Evolutionary conservation across 176 grass and related monocot species (phyloP), one percentile per base, ranked within the genome.

Genomic region (Carex pumila): DNA sequence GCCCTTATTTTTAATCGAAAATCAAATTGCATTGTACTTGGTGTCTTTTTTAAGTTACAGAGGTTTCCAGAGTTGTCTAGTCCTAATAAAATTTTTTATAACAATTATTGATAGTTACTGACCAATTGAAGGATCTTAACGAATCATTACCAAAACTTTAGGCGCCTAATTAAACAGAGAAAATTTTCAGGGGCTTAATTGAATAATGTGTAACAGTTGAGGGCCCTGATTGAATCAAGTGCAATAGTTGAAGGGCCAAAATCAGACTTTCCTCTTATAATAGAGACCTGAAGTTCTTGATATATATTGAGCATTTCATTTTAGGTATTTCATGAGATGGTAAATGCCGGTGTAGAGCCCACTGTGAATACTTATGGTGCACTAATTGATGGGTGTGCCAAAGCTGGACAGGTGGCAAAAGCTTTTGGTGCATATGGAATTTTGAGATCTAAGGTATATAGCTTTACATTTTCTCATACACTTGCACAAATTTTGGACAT

Each of bases 341-440:
- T 98, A 14, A 93, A 84, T 93, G 89, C 90, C 79, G 92, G 91
- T 83, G 88, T 98, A 74, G 92, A 94, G 58, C 95, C 95, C 85
- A 98, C 92, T 93, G 89, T 90, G 58, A 94, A 98, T 43, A 98
- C 95, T 76, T 98, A 98, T 62, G 90, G 95, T 34, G 95, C 95
- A 53, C 85, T 98, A 37, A 98, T 98, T 84, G 91, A 98, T 93
- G 95, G 95, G 12, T 98, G 95, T 90, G 95, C 92, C 67, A 94
- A 84, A 89, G 89, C 91, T 90, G 90, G 95, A 78, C 95, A 98
- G 82, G 89, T 98, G 68, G 95, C 95, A 69, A 98, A 98, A 94
- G 95, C 95, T 74, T 98, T 98, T 89, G 95, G 95, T 86, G 95
- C 91, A 84, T 98, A 98, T 77, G 95, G 95, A 58, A 98, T 98